Percentiles rank a stretch among this genome's conserved stretches.
These are phyloP conservation scores for Chlamydomonas schloesseri DNA, from an alignment of 139 green algal species.

Conservation along the genomic window DNA sequence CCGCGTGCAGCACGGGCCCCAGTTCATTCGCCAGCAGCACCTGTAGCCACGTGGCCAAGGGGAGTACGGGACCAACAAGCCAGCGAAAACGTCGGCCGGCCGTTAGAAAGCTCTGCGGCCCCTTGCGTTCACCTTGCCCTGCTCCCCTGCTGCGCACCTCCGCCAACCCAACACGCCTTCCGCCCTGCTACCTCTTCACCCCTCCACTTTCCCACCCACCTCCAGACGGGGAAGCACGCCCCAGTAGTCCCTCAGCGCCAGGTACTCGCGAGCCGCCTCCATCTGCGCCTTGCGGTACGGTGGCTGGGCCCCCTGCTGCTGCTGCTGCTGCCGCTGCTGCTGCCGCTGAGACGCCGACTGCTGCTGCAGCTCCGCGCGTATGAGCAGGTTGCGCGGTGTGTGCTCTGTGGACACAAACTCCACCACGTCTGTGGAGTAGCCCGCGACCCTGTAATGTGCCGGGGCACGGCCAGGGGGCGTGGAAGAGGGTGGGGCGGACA, in stretches of 20 bases:
- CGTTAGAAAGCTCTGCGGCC: neutral
- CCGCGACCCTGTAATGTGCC: constrained; percentile 20
- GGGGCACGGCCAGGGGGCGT: neutral
- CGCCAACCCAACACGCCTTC: no score
- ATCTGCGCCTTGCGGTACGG: neutral
- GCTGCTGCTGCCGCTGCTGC: no score
- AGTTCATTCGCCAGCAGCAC: constrained; percentile 2
- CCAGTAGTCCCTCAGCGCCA: constrained; percentile 50
- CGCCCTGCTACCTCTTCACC: no score
- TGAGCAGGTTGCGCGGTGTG: constrained; percentile 75
- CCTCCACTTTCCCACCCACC: neutral
- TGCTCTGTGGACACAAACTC: constrained; percentile 72
- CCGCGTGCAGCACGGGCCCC: neutral
- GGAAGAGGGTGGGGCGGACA: neutral
- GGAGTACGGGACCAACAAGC: neutral
- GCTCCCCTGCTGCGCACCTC: no score
- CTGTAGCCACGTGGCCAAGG: neutral
- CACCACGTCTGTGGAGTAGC: constrained; percentile 57
- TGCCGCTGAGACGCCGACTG: no score
- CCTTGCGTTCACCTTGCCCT: neutral
- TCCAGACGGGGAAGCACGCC: constrained; percentile 47
- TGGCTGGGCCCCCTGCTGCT: no score
- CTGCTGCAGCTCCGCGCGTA: constrained; percentile 41
- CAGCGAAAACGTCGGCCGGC: neutral
- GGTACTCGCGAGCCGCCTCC: constrained; percentile 30